Evolutionary conservation across 2,329 filamentous ascomycete species (phyloP).

Genomic region (Parastagonospora avenae): DNA sequence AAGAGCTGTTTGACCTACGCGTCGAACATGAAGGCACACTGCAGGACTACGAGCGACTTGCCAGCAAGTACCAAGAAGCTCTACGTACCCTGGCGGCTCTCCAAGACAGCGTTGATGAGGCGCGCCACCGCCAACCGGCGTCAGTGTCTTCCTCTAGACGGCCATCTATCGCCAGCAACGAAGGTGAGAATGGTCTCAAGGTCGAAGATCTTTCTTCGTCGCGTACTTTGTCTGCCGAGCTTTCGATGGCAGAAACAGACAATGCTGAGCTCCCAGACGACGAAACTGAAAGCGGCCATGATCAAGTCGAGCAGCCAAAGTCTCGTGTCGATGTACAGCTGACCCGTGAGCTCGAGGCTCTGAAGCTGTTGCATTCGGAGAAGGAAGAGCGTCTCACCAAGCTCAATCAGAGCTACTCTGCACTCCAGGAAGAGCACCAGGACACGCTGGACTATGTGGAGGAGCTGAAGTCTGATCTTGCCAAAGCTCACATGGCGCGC

Average conservation of each 20-base stretch:
- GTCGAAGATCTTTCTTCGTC: slow-evolving; percentile 74
- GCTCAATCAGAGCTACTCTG: slow-evolving; percentile 78
- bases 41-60: slow-evolving; percentile 78
- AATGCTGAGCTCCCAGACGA: slow-evolving; percentile 38
- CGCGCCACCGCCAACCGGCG: slow-evolving; percentile 62
- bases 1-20: slow-evolving; percentile 87
- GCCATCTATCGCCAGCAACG: slow-evolving; percentile 83
- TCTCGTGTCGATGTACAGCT: slow-evolving; percentile 17
- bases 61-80: slow-evolving; percentile 89
- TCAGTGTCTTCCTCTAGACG: slow-evolving; percentile 65
- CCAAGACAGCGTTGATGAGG: slow-evolving; percentile 83
- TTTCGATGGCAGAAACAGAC: slow-evolving; percentile 80
- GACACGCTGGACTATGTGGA: slow-evolving; percentile 85
- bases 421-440: slow-evolving; percentile 81
- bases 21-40: slow-evolving; percentile 88
- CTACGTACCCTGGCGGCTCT: slow-evolving; percentile 81
- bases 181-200: slow-evolving; percentile 70
- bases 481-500: slow-evolving; percentile 70
- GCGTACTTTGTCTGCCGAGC: slow-evolving; percentile 90
- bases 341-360: slow-evolving; percentile 68
- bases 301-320: slow-evolving; percentile 51
- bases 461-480: slow-evolving; percentile 84
- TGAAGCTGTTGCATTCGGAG: slow-evolving; percentile 73
- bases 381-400: slow-evolving; percentile 76
- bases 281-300: slow-evolving; percentile 61